Evolutionary conservation across 352 stramenopile genomes (phyloP).

Genomic region (Globisporangium spinosum): DNA sequence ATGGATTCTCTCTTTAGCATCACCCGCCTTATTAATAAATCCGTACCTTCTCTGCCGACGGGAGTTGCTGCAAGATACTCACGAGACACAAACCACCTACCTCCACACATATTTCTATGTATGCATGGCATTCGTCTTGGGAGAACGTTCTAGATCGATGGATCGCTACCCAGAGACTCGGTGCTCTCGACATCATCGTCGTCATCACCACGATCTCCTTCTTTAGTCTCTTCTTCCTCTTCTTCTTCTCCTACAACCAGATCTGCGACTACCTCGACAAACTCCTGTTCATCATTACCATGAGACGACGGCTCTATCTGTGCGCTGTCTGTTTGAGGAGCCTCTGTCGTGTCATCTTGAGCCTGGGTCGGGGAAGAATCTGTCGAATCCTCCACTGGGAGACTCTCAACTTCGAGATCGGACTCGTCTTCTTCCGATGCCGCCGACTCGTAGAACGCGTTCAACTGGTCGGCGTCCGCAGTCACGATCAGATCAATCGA

Average conservation of each 20-base stretch:
- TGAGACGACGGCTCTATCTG: background rate
- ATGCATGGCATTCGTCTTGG: background rate
- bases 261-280: background rate
- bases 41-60: background rate
- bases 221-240: slow-evolving; percentile 28
- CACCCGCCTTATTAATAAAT: slow-evolving; percentile 6
- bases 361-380: background rate
- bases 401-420: slow-evolving; percentile 1
- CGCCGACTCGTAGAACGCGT: slow-evolving; percentile 64
- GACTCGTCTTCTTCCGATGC: slow-evolving; percentile 23
- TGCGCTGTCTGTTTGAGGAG: background rate
- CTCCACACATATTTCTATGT: background rate
- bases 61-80: background rate
- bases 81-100: background rate
- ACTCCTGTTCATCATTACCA: background rate
- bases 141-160: background rate
- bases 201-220: background rate
- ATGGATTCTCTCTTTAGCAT: slow-evolving; percentile 1
- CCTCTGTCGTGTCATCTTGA: background rate
- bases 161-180: background rate
- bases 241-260: slow-evolving; percentile 17
- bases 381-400: background rate
- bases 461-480: slow-evolving; percentile 49
- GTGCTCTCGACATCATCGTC: background rate
- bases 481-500: slow-evolving; percentile 70